Evolutionary conservation across 2,329 filamentous ascomycete genomes (phyloP), one percentile per base, ranked within the genome.

Genomic region (Fusarium subglutinans): DNA sequence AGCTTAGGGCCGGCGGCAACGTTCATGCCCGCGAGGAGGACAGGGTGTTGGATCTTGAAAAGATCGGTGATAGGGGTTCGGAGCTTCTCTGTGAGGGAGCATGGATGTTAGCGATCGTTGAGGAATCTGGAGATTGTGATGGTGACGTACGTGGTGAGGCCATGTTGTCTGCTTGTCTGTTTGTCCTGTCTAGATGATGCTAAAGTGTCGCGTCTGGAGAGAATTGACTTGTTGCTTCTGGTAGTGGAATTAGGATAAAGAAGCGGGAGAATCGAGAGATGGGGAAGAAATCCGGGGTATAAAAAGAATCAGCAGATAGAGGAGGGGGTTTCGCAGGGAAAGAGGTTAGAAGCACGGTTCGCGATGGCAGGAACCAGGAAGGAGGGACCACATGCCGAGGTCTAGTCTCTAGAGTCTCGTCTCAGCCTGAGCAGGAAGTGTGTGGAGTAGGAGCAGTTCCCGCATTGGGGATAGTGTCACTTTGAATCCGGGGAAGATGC

Each of bases 1-100:
- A 99, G 92, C 89, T 95, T 97, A 63, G 96, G 96, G 57, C 96
- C 96, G 69, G 96, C 96, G 65, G 96, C 96, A 74, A 98, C 96
- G 89, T 99, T 98, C 96, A 99, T 99, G 83, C 96, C 96, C 79
- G 96, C 96, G 72, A 99, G 92, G 80, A 99, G 87, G 82, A 99
- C 88, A 67, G 96, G 96, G 86, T 99, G 96, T 84, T 97, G 94
- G 90, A 99, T 98, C 88, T 94, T 94, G 86, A 99, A 93, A 75
- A 98, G 93, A 90, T 98, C 96, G 78, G 96, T 99, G 80, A 95
- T 88, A 77, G 94, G 91, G 61, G 96, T 99, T 81, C 94, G 94
- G 84, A 99, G 92, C 87, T 84, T 79, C 81, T 84, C 82, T 84
- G 73, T 47, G 15, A 45, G 24, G 40, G 33, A 28, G 26, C n/a